Evolutionary conservation across 2,329 filamentous ascomycete species (phyloP), one percentile per base, ranked within the genome.

Genomic region (Aspergillus fischeri): DNA sequence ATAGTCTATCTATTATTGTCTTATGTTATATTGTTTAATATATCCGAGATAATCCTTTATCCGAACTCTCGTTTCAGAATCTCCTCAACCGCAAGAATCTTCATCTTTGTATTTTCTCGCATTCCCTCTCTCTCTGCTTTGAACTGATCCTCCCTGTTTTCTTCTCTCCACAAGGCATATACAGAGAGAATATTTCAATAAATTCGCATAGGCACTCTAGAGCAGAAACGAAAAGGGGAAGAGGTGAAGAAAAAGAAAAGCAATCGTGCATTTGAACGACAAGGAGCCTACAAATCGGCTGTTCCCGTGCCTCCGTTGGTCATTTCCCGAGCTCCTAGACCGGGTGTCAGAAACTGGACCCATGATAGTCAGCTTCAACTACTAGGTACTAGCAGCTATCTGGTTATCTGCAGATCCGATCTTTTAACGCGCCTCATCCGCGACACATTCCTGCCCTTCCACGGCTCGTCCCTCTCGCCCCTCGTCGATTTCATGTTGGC

Each of bases 381-480:
- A 35, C 27, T 28, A 28, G 25, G 25, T 7, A 35, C 32, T 24
- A 54, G 32, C 35, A 57, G 47, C 44, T 44, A 44, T 44, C 20
- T 21, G 56, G 50, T 52, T 54, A 35, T 52, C 51, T 56, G 55
- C 53, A 54, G 48, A 61, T 57, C 51, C 25, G 45, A 57, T 62
- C 42, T 44, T 57, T 49, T 49, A 17, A 24, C 44, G 9, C 44
- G 21, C 24, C 44, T 47, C 44, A 11, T 47, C 44, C 44, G 44
- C 44, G 47, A 53, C 35, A 28, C 44, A 24, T 20, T 51, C 20
- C 55, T 32, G 10, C 35, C n/a, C 11, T 48, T 28, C 42, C 44
- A 53, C 28, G 9, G 51, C 38, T 45, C 49, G 11, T 48, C 35
- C 10, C 29, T 25, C 38, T 29, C 29, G 6, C 35, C 21, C 32